Percentiles rank a stretch among this genome's conserved stretches.
Conservation (phyloP, 805 yeast species). For the Ogataea pini region DNA sequence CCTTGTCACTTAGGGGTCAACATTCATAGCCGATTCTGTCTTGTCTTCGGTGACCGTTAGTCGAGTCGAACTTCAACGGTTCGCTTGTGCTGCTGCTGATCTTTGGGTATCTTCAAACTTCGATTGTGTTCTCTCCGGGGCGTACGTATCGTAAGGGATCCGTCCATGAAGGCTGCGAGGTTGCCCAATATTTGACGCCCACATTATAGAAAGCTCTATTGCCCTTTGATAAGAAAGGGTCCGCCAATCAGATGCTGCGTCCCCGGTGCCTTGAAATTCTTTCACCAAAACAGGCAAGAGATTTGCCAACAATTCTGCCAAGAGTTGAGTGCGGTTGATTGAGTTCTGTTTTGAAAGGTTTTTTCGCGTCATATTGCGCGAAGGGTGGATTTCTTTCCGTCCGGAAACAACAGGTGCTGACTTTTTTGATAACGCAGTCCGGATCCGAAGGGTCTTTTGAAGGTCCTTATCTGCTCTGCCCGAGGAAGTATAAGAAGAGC, state of each 20-base stretch:
- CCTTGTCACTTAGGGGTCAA: too few species aligned
- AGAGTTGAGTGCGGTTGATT: not conserved
- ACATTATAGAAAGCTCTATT: not conserved
- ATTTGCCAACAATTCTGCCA: constrained; percentile 1
- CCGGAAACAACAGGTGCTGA: not conserved
- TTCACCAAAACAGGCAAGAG: not conserved
- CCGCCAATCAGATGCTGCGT: not conserved
- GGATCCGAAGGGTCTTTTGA: not conserved
- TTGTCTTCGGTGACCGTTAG: too few species aligned
- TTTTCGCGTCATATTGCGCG: not conserved
- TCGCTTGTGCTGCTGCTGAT: not conserved
- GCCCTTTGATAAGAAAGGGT: not conserved
- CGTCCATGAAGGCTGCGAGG: too few species aligned
- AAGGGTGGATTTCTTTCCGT: not conserved
- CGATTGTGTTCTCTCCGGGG: too few species aligned
- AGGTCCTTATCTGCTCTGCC: not conserved
- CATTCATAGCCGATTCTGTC: too few species aligned
- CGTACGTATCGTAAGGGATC: too few species aligned
- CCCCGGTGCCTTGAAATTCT: not conserved
- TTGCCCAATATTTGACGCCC: not conserved
- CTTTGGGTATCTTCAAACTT: not conserved
- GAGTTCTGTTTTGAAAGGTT: not conserved
- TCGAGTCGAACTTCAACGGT: too few species aligned
- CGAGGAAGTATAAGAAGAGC: constrained; percentile 1
- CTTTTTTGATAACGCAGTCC: not conserved